Evolutionary conservation across 106 monocot species (phyloP).

Genomic region (Platanthera guangdongensis): DNA sequence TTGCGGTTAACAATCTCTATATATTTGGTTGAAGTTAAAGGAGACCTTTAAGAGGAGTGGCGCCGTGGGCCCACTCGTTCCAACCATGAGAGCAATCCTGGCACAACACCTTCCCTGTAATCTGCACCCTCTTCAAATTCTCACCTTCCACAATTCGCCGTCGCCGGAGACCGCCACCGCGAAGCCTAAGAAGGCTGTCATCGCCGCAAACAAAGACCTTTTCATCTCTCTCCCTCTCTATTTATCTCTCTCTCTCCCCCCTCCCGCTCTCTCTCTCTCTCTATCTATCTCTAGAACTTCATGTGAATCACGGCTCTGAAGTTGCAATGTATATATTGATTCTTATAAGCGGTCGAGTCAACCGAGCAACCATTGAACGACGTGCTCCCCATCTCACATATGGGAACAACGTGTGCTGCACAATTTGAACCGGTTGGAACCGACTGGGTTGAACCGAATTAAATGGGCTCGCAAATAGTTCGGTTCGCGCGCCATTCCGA

Average conservation of each 20-base stretch:
- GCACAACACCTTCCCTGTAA: conserved; percentile 62
- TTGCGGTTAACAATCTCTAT: no score
- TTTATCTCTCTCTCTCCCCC: not conserved
- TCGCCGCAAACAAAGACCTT: not conserved
- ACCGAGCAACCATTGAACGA: no score
- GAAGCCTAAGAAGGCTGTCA: not conserved
- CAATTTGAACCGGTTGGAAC: no score
- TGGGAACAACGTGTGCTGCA: no score
- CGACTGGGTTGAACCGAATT: no score
- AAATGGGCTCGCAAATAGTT: no score
- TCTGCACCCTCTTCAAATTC: conserved; percentile 22
- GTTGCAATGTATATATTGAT: no score
- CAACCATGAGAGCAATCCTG: conserved; percentile 72
- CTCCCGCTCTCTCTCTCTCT: not conserved
- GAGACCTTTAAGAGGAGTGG: conserved; percentile 49
- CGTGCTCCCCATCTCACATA: no score
- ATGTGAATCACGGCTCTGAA: no score
- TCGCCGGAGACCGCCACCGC: not conserved
- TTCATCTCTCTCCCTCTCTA: conserved; percentile 6
- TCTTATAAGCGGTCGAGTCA: no score
- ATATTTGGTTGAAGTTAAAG: not conserved
- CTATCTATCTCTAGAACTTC: not conserved
- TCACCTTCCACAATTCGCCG: conserved; percentile 18
- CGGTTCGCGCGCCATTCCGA: no score
- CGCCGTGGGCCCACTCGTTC: conserved; percentile 51